A percentile compares a stretch with the other conserved stretches of the same genome.
These are phyloP conservation scores for Fusarium nurragi DNA, from an alignment of 2,329 filamentous ascomycete species.

Conservation along the genomic window DNA sequence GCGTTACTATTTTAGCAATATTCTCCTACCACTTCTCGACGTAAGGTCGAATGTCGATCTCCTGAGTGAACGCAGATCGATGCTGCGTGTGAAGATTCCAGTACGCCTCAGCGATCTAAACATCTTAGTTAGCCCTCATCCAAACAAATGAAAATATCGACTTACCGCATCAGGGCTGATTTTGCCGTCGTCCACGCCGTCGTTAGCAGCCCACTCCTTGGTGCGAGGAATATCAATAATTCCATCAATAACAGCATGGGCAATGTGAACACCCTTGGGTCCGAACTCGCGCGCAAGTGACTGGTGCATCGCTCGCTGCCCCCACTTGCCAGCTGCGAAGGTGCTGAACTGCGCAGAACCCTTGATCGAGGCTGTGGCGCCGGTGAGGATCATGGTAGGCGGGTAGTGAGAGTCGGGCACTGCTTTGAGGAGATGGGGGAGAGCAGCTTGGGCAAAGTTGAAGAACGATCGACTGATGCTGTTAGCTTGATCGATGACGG, in stretches of 20 bases:
- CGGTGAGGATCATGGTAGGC: slow-evolving; percentile 85
- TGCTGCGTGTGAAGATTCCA: slow-evolving; percentile 87
- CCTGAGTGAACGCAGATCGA: slow-evolving; percentile 80
- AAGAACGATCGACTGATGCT: slow-evolving; percentile 71
- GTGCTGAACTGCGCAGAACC: slow-evolving; percentile 74
- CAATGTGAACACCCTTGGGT: slow-evolving; percentile 83
- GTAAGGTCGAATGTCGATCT: slow-evolving; percentile 82
- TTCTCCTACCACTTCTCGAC: slow-evolving; percentile 79
- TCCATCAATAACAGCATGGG: slow-evolving; percentile 84
- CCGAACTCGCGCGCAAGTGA: slow-evolving; percentile 85
- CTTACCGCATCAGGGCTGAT: slow-evolving; percentile 78
- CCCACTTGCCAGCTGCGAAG: slow-evolving; percentile 85
- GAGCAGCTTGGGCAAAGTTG: slow-evolving; percentile 75
- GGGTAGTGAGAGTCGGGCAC: slow-evolving; percentile 66
- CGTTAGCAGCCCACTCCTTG: slow-evolving; percentile 60
- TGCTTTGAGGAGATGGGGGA: slow-evolving; percentile 76
- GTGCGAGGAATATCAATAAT: slow-evolving; percentile 83
- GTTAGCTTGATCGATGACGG: neutral
- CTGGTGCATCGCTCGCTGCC: slow-evolving; percentile 76
- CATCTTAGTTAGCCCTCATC: slow-evolving; percentile 10
- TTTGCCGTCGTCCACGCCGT: slow-evolving; percentile 66
- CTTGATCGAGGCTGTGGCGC: slow-evolving; percentile 82
- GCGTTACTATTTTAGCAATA: neutral
- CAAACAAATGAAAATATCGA: slow-evolving; percentile 18
- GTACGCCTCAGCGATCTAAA: slow-evolving; percentile 84